These are phyloP conservation scores for Cordyceps cicadae DNA, from an alignment of 2,329 filamentous ascomycete genomes.

Conservation along the genomic window DNA sequence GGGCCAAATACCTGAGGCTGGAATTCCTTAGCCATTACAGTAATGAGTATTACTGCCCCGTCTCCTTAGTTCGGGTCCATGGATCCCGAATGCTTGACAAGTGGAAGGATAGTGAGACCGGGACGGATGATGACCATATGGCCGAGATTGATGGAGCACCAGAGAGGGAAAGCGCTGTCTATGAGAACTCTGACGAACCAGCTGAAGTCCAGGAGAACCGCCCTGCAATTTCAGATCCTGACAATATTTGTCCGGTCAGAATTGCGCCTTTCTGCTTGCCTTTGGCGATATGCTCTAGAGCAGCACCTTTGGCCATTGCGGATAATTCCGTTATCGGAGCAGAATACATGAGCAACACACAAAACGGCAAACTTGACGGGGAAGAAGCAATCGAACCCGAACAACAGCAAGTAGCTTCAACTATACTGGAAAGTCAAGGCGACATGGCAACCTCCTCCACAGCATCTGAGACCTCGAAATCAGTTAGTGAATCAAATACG, in stretches of 20 bases:
- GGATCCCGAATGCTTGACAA: slow-evolving; percentile 95
- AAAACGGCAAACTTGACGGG: not conserved
- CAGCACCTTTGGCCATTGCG: not conserved
- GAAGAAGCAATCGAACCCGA: not conserved
- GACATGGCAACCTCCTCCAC: not conserved
- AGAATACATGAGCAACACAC: not conserved
- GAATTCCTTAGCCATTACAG: slow-evolving; percentile 93
- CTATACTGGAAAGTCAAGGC: not conserved
- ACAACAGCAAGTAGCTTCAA: not conserved
- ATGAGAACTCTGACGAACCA: not conserved
- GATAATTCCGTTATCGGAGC: not conserved
- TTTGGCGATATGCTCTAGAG: not conserved
- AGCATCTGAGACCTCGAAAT: not conserved
- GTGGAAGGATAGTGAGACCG: slow-evolving; percentile 70
- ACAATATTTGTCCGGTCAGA: not conserved
- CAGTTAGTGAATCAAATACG: slow-evolving; percentile 12
- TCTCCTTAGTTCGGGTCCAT: slow-evolving; percentile 85
- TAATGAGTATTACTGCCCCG: slow-evolving; percentile 91
- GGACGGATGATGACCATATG: slow-evolving; percentile 53
- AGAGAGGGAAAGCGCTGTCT: not conserved
- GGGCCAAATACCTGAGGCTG: slow-evolving; percentile 85
- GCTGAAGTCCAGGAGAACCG: not conserved
- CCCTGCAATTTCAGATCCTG: not conserved
- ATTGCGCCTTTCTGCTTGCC: not conserved
- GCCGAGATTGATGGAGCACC: slow-evolving; percentile 25